Evolutionary conservation across 176 grass and related monocot genomes (phyloP).

Genomic region (Paspalum vaginatum): DNA sequence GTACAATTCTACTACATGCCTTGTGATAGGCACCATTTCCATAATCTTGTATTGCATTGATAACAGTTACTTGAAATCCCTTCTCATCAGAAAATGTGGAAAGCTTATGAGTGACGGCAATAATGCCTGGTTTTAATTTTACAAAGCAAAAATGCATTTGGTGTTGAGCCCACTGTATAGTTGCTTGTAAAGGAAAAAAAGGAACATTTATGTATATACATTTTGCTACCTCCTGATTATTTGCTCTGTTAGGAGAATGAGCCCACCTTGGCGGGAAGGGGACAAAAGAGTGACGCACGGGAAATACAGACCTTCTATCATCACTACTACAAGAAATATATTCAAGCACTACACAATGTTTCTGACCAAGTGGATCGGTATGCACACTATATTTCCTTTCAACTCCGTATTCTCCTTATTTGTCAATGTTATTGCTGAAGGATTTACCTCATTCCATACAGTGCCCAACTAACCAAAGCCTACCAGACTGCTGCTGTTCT

Average conservation of each 20-base stretch:
- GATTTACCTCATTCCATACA: slow-evolving; percentile 49
- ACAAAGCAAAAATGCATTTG: background rate
- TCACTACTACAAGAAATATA: slow-evolving; percentile 86
- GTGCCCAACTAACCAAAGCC: slow-evolving; percentile 83
- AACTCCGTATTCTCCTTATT: slow-evolving; percentile 35
- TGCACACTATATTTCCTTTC: slow-evolving; percentile 14
- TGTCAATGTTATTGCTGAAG: background rate
- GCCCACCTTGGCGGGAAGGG: slow-evolving; percentile 77
- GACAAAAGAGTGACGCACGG: slow-evolving; percentile 75
- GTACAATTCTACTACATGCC: slow-evolving; percentile 2
- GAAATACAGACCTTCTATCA: slow-evolving; percentile 96
- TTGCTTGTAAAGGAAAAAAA: background rate
- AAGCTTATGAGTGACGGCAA: too few species aligned
- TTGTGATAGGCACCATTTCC: background rate
- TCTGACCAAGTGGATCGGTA: slow-evolving; percentile 85
- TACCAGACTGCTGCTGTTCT: slow-evolving; percentile 91
- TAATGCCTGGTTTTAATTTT: background rate
- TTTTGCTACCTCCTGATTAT: slow-evolving; percentile 20
- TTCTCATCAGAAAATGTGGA: slow-evolving; percentile 11
- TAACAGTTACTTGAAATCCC: background rate
- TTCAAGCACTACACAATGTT: slow-evolving; percentile 81
- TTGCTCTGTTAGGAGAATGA: slow-evolving; percentile 62
- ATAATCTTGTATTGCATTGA: background rate
- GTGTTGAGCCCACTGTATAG: background rate
- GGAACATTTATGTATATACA: background rate